A percentile compares a stretch with the other conserved stretches of the same genome.
These are phyloP conservation scores for Pseudisothecium myosuroides DNA, from an alignment of 225 moss, liverwort and hornwort species.

Conservation along the genomic window DNA sequence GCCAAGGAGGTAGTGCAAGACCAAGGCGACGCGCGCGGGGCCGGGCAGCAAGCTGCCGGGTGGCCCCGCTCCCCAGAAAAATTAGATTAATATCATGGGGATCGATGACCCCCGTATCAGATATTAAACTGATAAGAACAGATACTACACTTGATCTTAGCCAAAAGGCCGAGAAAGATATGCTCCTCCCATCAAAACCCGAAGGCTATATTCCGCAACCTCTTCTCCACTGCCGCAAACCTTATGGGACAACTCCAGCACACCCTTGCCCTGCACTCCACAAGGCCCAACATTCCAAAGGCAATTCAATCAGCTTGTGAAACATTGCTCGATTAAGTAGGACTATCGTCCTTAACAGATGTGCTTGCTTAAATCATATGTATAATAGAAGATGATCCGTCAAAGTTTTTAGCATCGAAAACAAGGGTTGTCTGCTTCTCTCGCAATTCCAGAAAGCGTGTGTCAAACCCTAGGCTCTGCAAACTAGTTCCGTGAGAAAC, in stretches of 20 bases:
- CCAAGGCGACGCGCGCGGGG: neutral
- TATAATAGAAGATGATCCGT: neutral
- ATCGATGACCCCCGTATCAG: neutral
- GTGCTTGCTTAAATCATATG: too few relatives aligned
- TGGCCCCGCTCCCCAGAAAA: neutral
- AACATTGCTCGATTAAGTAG: neutral
- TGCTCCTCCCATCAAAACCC: fast-evolving
- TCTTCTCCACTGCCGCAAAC: fast-evolving
- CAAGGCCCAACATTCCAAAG: too few relatives aligned
- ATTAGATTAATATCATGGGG: neutral
- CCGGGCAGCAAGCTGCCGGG: neutral
- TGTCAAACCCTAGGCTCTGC: neutral
- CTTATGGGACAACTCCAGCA: neutral
- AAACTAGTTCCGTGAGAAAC: neutral
- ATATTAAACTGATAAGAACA: slow-evolving; percentile 51
- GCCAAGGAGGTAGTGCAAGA: neutral
- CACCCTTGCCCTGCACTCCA: too few relatives aligned
- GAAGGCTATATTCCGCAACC: fast-evolving
- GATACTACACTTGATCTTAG: slow-evolving; percentile 77
- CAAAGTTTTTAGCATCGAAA: neutral
- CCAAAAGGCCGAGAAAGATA: slow-evolving; percentile 76
- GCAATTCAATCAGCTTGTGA: neutral
- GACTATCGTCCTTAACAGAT: too few relatives aligned
- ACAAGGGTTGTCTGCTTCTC: neutral
- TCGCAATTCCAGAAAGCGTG: neutral